Base-by-base conservation (phyloP, 148 eudicot genomes). In the Selenicereus undatus region DNA sequence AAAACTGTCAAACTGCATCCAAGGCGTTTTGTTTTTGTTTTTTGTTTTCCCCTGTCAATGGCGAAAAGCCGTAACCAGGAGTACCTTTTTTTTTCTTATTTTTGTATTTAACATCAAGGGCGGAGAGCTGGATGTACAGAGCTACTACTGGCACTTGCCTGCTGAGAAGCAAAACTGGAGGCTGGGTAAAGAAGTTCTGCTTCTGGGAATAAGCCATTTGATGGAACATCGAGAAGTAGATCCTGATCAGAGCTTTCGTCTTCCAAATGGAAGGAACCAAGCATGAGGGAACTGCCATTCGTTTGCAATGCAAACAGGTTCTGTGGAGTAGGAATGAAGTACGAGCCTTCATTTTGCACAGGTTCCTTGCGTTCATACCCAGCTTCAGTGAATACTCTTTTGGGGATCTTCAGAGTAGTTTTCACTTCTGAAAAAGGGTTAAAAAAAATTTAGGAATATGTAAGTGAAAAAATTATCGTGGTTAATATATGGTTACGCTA, bases 141-240 rank as follows among this genome's bases (percentile, higher is more conserved):
- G 86, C 94, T 92, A 78, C 92, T 90, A 83, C 92, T 90, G 71
- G 95, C 85, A 88, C 94, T 88, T 70, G 89, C 89, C 79, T 87
- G 92, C 70, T 83, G 90, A 26, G 88, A 84, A 18, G 81, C 85
- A 73, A 83, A 89, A 85, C 90, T 85, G 29, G 93, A 81, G 75
- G 74, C 51, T 18, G 97, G 90, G 76, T 81, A 82, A 76, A 95
- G 92, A 62, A 94, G 95, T 87, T 96, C 99, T 5, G 99, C 99
- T 82, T 92, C 88, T 5, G 99, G 97, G 81, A 93, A 96, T 42
- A 90, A 92, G 50, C 93, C 89, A 76, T 92, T 91, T 39, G 89
- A 89, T 60, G 98, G 99, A 58, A 96, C 89, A 72, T 96, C 90
- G 48, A 96, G 91, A 76, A 96, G 88, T 76, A 96, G 79, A 81